phyloP scores from a whole-genome alignment of 164 flowering plant genomes.

The Hamamelis virginiana region DNA sequence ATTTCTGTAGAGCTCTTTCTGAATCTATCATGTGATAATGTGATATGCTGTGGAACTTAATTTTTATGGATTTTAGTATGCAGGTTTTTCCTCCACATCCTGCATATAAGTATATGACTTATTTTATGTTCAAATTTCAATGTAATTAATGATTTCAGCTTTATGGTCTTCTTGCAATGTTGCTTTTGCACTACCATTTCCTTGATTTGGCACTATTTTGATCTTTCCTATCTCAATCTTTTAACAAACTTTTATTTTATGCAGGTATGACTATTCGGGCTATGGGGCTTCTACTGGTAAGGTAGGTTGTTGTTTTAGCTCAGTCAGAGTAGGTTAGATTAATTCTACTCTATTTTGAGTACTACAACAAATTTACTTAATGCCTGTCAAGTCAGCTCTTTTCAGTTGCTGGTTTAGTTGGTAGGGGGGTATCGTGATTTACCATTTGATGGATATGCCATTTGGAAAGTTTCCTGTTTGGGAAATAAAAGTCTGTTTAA shows the following conservation, averaged over 20 bases:
- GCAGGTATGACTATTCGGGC: slow-evolving; percentile 97
- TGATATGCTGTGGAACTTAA: neutral
- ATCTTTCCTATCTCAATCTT: slow-evolving; percentile 11
- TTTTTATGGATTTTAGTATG: neutral
- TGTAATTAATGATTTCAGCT: no score
- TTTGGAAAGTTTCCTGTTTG: neutral
- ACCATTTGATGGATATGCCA: slow-evolving; percentile 1
- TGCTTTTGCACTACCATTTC: neutral
- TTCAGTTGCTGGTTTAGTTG: neutral
- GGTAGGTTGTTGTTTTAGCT: slow-evolving; percentile 47
- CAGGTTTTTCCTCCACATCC: neutral
- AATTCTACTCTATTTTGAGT: neutral
- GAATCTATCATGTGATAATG: neutral
- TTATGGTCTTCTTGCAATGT: neutral
- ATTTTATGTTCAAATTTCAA: no score
- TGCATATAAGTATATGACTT: no score
- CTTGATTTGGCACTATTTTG: slow-evolving; percentile 12
- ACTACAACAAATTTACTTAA: neutral
- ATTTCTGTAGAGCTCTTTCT: neutral
- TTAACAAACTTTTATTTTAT: no score
- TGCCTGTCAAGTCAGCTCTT: neutral
- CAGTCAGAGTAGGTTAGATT: neutral
- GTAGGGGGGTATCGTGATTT: neutral
- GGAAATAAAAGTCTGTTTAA: neutral
- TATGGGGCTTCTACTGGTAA: slow-evolving; percentile 96